Evolutionary conservation across 1,284 basidiomycete species (phyloP), one percentile per base, ranked within the genome.

Genomic region (Ustilago vetiveriae): DNA sequence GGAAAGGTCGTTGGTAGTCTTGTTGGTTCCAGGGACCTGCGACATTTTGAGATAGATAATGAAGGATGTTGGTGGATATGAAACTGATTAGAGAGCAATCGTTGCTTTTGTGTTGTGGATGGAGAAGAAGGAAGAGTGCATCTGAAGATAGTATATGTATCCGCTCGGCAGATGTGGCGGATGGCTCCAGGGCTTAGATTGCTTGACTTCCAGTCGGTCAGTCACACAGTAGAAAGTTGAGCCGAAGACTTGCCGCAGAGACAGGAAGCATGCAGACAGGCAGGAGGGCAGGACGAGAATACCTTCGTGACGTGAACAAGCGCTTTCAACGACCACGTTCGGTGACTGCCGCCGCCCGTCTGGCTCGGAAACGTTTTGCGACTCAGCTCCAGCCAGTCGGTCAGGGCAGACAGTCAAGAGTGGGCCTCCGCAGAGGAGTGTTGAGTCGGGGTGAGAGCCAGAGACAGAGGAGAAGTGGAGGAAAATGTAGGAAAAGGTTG

Each of bases 1-100:
- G 38, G 46, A 46, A 27, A 64, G 47, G 66, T 69, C 52, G 55
- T 58, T 50, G 49, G 66, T 59, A 45, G 49, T 71, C 55, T 58
- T 71, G 67, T 62, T 65, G 53, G 62, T 71, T 24, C 62, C 62
- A 47, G 67, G 67, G 39, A 71, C 41, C 33, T 56, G 49, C 56
- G 68, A 71, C 62, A 66, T 71, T 33, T 42, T 64, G 17, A 37
- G 10, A 8, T 19, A 37, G 6, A 19, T 21, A 37, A 37, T 46
- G 14, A 11, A 26, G 21, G 19, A n/a, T n/a, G n/a, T n/a, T n/a
- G n/a, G n/a, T n/a, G n/a, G n/a, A n/a, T n/a, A n/a, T n/a, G n/a
- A n/a, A n/a, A n/a, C n/a, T n/a, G n/a, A n/a, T n/a, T n/a, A n/a
- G n/a, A 6, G 4, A 19, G 16, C 10, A 13, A 27, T 21, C n/a